Base-by-base conservation (phyloP, 2,329 filamentous ascomycete species). In the Penicillium sp. region DNA sequence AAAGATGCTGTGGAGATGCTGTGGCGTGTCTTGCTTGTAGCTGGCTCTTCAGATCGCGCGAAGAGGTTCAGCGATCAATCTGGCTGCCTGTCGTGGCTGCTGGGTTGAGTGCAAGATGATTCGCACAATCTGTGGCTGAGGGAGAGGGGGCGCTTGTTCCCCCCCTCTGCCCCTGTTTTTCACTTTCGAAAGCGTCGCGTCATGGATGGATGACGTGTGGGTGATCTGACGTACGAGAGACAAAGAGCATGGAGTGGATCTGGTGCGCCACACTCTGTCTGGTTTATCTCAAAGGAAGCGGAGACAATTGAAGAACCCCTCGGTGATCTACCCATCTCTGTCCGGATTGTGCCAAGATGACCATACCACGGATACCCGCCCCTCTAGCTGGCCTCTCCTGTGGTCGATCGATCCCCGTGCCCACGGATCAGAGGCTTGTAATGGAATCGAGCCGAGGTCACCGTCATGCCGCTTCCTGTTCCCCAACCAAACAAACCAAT, bases 231-330 rank as follows among this genome's bases (percentile, higher is more conserved):
- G 57, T 62, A 62, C 55, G 55, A 48, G 45, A 59, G 27, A 39
- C 39, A 22, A 19, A 48, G 55, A 60, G 45, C 52, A 46, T 29
- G 44, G 53, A 41, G 51, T 59, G 56, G 51, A 61, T 59, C 56
- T 48, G 27, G 39, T 37, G 53, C 59, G 59, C 59, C 55, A 63
- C 61, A 57, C 29, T 48, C 44, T 44, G 49, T 43, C 35, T 58
- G 51, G 52, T 58, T 58, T 57, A 57, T 62, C 62, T 65, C 60
- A 60, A 65, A 63, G 62, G 46, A 65, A 65, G 64, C 65, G 63
- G 61, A 58, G 61, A 56, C 29, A 14, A 58, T 56, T 59, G 57
- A 65, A 58, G 63, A 64, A 64, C 55, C 53, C 58, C 56, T 56
- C 55, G 57, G 47, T 51, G 58, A 64, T 63, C 58, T 45, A 46